These are phyloP conservation scores for Wickerhamiella domercqiae DNA, from an alignment of 805 yeast genomes.

Conservation along the genomic window DNA sequence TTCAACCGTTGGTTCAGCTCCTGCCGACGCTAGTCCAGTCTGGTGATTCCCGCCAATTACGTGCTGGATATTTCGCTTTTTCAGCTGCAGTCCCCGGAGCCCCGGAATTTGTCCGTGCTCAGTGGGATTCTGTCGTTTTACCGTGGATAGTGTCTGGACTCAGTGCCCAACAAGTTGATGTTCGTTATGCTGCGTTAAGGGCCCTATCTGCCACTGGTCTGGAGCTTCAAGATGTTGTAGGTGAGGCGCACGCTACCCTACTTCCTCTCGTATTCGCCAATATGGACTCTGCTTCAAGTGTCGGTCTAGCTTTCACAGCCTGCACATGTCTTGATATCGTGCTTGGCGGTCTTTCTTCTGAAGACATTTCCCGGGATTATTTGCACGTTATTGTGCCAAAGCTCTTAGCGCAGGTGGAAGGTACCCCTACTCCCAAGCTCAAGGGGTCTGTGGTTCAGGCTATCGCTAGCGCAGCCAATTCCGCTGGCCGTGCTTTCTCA, in stretches of 20 bases:
- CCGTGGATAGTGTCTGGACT: constrained; percentile 63
- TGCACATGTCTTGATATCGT: constrained; percentile 83
- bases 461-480: constrained; percentile 92
- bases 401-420: constrained; percentile 65
- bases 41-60: constrained; percentile 58
- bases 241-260: constrained; percentile 67
- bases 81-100: constrained; percentile 84
- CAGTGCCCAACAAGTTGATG: constrained; percentile 57
- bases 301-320: constrained; percentile 77
- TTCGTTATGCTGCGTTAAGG: constrained; percentile 73
- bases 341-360: constrained; percentile 80
- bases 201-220: constrained; percentile 63
- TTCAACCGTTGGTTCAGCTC: constrained; percentile 53
- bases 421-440: constrained; percentile 38
- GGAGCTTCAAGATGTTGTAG: constrained; percentile 72
- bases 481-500: constrained; percentile 73
- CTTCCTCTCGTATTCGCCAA: constrained; percentile 76
- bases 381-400: constrained; percentile 83
- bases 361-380: constrained; percentile 60
- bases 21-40: constrained; percentile 30
- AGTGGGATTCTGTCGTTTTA: constrained; percentile 48
- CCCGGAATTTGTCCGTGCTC: constrained; percentile 75
- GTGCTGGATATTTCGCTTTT: constrained; percentile 72
- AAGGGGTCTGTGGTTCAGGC: constrained; percentile 71
- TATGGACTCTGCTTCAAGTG: constrained; percentile 72